Percentiles rank a stretch among this genome's conserved stretches.
Evolutionary conservation across 345 rosid species (phyloP).

Genomic region (Tarenaya hassleriana): DNA sequence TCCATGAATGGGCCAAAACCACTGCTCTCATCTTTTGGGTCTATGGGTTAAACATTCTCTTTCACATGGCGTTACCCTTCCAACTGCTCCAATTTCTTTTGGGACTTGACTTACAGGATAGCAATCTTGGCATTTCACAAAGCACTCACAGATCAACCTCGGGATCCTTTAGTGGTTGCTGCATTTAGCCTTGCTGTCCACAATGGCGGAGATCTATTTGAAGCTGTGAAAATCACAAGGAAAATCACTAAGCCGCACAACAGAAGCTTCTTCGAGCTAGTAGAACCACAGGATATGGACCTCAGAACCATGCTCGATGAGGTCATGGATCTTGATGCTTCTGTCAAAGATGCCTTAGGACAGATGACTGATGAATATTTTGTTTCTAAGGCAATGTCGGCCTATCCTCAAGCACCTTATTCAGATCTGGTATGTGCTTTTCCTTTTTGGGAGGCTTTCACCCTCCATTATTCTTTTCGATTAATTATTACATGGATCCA

Average conservation of each 20-base stretch:
- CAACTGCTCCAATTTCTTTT: background rate
- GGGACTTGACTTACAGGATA: conserved; percentile 47
- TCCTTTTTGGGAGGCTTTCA: background rate
- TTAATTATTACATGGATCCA: no score
- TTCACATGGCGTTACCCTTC: no score
- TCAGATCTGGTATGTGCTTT: conserved; percentile 61
- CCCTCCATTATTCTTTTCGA: no score
- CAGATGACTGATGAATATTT: conserved; percentile 55
- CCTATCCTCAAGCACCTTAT: conserved; percentile 61
- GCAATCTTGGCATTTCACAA: conserved; percentile 77
- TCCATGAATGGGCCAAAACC: no score
- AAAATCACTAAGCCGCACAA: conserved; percentile 43
- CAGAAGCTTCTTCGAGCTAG: conserved; percentile 47
- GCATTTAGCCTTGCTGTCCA: conserved; percentile 69
- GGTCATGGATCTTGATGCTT: conserved; percentile 58
- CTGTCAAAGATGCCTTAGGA: conserved; percentile 38
- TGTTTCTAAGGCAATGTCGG: conserved; percentile 62
- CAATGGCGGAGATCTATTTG: conserved; percentile 66
- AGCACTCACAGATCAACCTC: conserved; percentile 58
- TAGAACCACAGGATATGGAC: conserved; percentile 27
- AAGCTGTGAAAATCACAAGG: conserved; percentile 61
- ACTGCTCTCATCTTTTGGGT: background rate
- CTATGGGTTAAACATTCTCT: background rate
- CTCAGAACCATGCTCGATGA: conserved; percentile 36
- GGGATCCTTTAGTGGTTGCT: conserved; percentile 74